Conservation (phyloP, 2,329 filamentous ascomycete species). For the Alternaria incomplexa region DNA sequence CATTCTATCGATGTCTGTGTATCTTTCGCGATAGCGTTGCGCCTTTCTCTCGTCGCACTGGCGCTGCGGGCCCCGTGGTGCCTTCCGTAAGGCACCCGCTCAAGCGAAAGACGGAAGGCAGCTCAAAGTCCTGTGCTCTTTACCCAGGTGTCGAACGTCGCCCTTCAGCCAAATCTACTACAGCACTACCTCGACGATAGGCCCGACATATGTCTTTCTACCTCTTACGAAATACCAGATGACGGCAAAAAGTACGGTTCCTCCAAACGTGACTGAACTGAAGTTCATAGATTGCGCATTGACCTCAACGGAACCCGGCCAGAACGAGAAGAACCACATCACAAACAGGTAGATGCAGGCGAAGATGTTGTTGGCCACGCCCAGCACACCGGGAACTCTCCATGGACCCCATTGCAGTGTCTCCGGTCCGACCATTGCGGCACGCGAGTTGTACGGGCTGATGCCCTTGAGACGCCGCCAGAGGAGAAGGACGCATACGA, state of each 20-base stretch:
- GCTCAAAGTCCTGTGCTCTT: not conserved
- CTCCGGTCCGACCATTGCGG: not conserved
- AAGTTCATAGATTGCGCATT: slow-evolving; percentile 23
- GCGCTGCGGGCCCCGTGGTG: not conserved
- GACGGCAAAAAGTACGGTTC: slow-evolving; percentile 12
- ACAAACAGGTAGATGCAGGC: slow-evolving; percentile 16
- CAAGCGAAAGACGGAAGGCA: not conserved
- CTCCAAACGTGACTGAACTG: slow-evolving; percentile 21
- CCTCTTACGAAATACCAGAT: slow-evolving; percentile 14
- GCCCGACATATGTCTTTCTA: slow-evolving; percentile 24
- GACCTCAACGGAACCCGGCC: slow-evolving; percentile 7
- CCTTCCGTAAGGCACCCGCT: not conserved
- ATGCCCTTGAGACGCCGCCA: slow-evolving; percentile 9
- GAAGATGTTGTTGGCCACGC: slow-evolving; percentile 13
- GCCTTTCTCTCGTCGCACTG: not conserved
- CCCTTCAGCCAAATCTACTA: not conserved
- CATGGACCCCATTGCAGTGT: slow-evolving; percentile 1
- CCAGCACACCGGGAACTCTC: slow-evolving; percentile 1
- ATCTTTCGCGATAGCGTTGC: not conserved
- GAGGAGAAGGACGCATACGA: slow-evolving; percentile 12
- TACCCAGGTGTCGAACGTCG: not conserved
- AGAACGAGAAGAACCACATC: slow-evolving; percentile 24
- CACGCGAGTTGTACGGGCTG: not conserved
- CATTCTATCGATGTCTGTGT: not conserved
- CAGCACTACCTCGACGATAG: slow-evolving; percentile 16